These are phyloP conservation scores for Hypoxylon sp. DNA, from an alignment of 2,329 filamentous ascomycete species.

Conservation along the genomic window DNA sequence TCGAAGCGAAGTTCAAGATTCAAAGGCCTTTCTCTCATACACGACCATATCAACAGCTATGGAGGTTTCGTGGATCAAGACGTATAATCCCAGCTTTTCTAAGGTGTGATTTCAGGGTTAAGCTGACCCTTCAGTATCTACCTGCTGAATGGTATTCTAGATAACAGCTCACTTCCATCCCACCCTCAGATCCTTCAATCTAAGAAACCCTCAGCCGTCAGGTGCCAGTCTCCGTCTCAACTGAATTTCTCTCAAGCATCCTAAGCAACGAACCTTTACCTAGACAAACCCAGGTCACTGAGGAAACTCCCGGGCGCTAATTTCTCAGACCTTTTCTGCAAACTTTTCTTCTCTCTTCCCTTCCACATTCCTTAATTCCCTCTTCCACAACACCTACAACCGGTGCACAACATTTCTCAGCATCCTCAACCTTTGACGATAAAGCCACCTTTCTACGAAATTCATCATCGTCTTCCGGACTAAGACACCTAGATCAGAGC, in stretches of 20 bases:
- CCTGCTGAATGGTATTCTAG: neutral
- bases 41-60: neutral
- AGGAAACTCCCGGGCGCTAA: neutral
- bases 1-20: neutral
- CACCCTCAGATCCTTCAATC: neutral
- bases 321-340: neutral
- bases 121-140: conserved; percentile 6
- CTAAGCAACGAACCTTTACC: neutral
- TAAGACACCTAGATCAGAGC: neutral
- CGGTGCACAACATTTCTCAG: neutral
- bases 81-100: neutral
- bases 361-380: neutral
- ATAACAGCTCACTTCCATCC: neutral
- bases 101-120: neutral
- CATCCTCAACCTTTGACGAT: neutral
- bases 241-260: too few relatives aligned
- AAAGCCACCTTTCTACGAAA: neutral
- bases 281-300: neutral
- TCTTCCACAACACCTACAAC: neutral
- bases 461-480: neutral
- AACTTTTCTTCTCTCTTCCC: neutral
- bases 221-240: neutral
- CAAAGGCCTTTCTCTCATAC: conserved; percentile 1
- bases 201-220: neutral
- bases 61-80: conserved; percentile 2